These are phyloP conservation scores for Alternaria burnsii DNA, from an alignment of 2,329 filamentous ascomycete genomes.

Conservation along the genomic window DNA sequence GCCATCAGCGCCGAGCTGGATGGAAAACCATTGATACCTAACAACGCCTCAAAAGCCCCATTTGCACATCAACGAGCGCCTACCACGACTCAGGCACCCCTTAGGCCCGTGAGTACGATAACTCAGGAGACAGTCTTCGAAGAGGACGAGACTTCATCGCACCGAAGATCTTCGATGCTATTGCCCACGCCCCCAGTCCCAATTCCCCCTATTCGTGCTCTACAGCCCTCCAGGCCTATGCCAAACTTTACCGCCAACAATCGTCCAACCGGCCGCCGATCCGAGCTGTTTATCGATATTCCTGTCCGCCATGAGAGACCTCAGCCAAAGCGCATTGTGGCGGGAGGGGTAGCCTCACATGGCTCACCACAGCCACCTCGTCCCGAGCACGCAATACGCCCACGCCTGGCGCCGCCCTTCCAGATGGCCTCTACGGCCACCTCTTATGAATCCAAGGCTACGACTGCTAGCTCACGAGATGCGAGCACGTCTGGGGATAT, in stretches of 20 bases:
- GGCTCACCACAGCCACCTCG: slow-evolving; percentile 17
- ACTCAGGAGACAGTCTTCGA: slow-evolving; percentile 51
- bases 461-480: slow-evolving; percentile 34
- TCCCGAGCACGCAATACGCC: slow-evolving; percentile 11
- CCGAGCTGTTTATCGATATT: slow-evolving; percentile 44
- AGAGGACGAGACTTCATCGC: slow-evolving; percentile 41
- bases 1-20: slow-evolving; percentile 50
- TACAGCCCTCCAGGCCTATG: slow-evolving; percentile 40
- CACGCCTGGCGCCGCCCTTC: slow-evolving; percentile 25
- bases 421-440: slow-evolving; percentile 21
- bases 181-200: slow-evolving; percentile 44
- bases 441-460: slow-evolving; percentile 27
- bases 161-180: slow-evolving; percentile 39
- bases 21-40: slow-evolving; percentile 29
- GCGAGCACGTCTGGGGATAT: slow-evolving; percentile 40
- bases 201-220: slow-evolving; percentile 44
- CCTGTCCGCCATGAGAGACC: slow-evolving; percentile 42
- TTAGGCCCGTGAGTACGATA: slow-evolving; percentile 42
- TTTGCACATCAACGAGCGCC: slow-evolving; percentile 14
- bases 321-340: slow-evolving; percentile 25
- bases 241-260: slow-evolving; percentile 19
- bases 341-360: slow-evolving; percentile 14
- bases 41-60: slow-evolving; percentile 12
- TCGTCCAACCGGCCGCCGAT: slow-evolving; percentile 21
- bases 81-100: slow-evolving; percentile 11